phyloP scores from a whole-genome alignment of 345 rosid species.

The Adansonia digitata region DNA sequence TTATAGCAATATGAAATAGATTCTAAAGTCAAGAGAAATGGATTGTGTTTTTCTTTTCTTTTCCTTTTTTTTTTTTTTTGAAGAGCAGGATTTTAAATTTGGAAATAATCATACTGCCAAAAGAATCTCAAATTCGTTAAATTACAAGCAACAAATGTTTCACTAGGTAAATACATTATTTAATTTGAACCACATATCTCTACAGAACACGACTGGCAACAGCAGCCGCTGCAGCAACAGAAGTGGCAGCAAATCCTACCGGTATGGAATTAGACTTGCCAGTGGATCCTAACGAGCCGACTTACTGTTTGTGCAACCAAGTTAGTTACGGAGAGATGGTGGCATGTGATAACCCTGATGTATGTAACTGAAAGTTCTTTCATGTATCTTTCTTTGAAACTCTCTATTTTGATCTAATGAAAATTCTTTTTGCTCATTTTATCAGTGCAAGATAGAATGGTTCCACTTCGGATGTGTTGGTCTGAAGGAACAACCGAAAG shows the following conservation, averaged over 20 bases:
- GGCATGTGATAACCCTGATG: slow-evolving; percentile 89
- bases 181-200: neutral
- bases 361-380: slow-evolving; percentile 27
- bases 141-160: neutral
- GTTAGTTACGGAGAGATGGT: slow-evolving; percentile 98
- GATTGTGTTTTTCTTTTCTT: neutral
- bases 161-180: neutral
- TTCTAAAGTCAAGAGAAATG: neutral
- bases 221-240: slow-evolving; percentile 31
- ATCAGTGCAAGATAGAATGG: slow-evolving; percentile 98
- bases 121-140: neutral
- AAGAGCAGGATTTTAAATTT: neutral
- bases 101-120: neutral
- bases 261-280: slow-evolving; percentile 89
- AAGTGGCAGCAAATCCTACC: slow-evolving; percentile 46
- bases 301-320: slow-evolving; percentile 92
- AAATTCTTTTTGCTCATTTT: slow-evolving; percentile 8
- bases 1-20: neutral
- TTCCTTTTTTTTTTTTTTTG: too few relatives aligned
- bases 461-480: slow-evolving; percentile 95
- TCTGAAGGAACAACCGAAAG: slow-evolving; percentile 79
- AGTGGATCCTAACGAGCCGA: slow-evolving; percentile 95
- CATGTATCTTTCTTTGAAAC: neutral
- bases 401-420: slow-evolving; percentile 8
- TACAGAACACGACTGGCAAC: slow-evolving; percentile 70